Conservation (phyloP, 192 early-diverging fungal species). For the Backusella morwellensis region DNA sequence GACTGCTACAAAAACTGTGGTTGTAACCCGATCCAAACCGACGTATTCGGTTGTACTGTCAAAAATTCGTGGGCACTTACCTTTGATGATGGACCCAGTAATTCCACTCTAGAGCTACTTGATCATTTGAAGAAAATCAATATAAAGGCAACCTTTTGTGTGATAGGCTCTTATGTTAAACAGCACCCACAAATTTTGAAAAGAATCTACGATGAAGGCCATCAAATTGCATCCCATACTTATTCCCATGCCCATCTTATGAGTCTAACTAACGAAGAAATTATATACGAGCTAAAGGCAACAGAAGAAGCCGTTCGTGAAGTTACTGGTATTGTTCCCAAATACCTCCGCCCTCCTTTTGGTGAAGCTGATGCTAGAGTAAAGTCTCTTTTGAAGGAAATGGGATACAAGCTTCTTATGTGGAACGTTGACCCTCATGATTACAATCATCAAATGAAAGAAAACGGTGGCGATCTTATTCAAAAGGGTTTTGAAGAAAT, state of each 20-base stretch:
- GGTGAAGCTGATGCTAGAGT: constrained; percentile 64
- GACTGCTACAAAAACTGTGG: constrained; percentile 34
- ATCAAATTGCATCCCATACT: constrained; percentile 62
- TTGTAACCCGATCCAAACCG: constrained; percentile 20
- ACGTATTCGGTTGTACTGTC: constrained; percentile 27
- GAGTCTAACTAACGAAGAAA: constrained; percentile 39
- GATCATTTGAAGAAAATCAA: constrained; percentile 47
- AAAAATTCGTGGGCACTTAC: constrained; percentile 42
- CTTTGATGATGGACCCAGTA: constrained; percentile 56
- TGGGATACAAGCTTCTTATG: constrained; percentile 37
- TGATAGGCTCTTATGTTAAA: constrained; percentile 55
- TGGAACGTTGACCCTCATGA: constrained; percentile 40
- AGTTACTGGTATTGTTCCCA: constrained; percentile 50
- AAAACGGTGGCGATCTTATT: constrained; percentile 19
- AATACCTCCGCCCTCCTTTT: constrained; percentile 61
- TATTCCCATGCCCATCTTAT: constrained; percentile 51
- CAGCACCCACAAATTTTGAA: constrained; percentile 45
- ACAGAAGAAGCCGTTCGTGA: constrained; percentile 50
- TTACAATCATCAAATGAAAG: constrained; percentile 24
- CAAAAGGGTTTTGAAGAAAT: constrained; percentile 4
- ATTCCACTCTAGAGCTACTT: constrained; percentile 51
- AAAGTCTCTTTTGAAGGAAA: constrained; percentile 39
- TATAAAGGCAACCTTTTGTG: constrained; percentile 71
- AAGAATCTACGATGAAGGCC: constrained; percentile 49
- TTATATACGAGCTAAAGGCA: constrained; percentile 41